Evolutionary conservation across 371 early-diverging fungal genomes (phyloP), one percentile per base, ranked within the genome.

Genomic region (Funneliformis caledonium): DNA sequence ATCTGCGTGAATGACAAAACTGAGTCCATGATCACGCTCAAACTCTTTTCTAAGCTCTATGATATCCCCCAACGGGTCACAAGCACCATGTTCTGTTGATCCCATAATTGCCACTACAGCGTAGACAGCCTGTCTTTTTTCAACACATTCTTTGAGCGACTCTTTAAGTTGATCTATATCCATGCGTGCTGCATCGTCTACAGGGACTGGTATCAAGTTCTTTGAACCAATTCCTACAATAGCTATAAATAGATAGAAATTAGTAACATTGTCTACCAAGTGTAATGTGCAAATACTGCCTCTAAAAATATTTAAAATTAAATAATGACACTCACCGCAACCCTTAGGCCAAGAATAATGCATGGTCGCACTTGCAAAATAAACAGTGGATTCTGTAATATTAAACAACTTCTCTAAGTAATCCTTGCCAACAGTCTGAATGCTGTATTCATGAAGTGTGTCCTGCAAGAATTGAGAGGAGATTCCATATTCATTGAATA

Each of bases 301-400:
- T 67, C 31, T 43, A 67, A 67, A 37, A 37, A 67, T 11, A 67
- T 22, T 16, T n/a, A n/a, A 67, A 37, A 33, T 31, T 14, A 43
- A 42, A 68, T 68, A 68, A 42, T 37, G n/a, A 11, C 16, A 68
- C 68, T 68, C 26, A 68, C 68, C 68, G 19, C 68, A 68, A 68
- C 68, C 68, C 19, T 68, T 68, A 42, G 68, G 68, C 68, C 68
- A 68, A 5, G 68, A 68, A 43, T 68, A 68, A 68, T 68, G 68
- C 43, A 68, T 68, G 43, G 68, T 68, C 8, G 31, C 5, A 68
- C 43, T 68, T 68, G 45, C 43, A 68, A 68, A 68, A 42, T 68
- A 68, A 16, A 68, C n/a, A 16, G 4, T 68, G 42, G 68, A 2
- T 0, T 68, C 42, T 68, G 8, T 42, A 68, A 68, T 68, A 9